Percentiles rank a stretch among this genome's conserved stretches.
These are phyloP conservation scores for Allantophomopsis cytisporea DNA, from an alignment of 2,329 filamentous ascomycete species.

Conservation along the genomic window DNA sequence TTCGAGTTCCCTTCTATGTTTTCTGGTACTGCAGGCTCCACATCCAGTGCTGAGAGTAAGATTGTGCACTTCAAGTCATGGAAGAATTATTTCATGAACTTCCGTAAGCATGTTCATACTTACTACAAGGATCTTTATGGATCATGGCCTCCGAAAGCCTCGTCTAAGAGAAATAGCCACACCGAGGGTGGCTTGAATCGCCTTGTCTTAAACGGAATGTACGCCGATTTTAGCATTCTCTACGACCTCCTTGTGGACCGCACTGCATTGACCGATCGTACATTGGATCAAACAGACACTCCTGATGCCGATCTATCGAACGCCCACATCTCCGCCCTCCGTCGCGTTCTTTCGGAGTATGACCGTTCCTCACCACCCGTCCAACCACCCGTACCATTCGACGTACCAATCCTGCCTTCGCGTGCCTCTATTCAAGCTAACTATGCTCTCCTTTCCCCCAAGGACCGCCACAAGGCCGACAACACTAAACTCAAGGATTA, in stretches of 20 bases:
- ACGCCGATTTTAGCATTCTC: conserved; percentile 71
- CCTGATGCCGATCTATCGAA: conserved; percentile 31
- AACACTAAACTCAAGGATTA: conserved; percentile 63
- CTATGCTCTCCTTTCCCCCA: conserved; percentile 49
- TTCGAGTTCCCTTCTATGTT: conserved; percentile 91
- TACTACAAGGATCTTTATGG: conserved; percentile 55
- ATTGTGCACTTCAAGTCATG: conserved; percentile 73
- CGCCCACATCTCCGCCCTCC: conserved; percentile 54
- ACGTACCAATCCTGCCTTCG: conserved; percentile 65
- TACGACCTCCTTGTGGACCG: conserved; percentile 86
- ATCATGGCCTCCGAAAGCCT: conserved; percentile 84
- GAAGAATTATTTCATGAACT: conserved; percentile 60
- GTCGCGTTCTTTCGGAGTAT: conserved; percentile 74
- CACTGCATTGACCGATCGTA: conserved; percentile 62
- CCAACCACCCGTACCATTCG: conserved; percentile 81
- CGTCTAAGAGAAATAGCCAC: conserved; percentile 82
- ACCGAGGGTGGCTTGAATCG: conserved; percentile 79
- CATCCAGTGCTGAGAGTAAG: conserved; percentile 62
- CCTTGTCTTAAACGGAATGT: conserved; percentile 66
- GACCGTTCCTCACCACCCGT: conserved; percentile 84
- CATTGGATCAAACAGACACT: conserved; percentile 40
- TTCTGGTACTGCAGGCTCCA: conserved; percentile 75
- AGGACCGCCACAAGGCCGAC: conserved; percentile 62
- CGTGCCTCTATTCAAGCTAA: conserved; percentile 52
- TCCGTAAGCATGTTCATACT: conserved; percentile 48